Conservation (phyloP, 179 eudicot species). For the Silene vulgaris region DNA sequence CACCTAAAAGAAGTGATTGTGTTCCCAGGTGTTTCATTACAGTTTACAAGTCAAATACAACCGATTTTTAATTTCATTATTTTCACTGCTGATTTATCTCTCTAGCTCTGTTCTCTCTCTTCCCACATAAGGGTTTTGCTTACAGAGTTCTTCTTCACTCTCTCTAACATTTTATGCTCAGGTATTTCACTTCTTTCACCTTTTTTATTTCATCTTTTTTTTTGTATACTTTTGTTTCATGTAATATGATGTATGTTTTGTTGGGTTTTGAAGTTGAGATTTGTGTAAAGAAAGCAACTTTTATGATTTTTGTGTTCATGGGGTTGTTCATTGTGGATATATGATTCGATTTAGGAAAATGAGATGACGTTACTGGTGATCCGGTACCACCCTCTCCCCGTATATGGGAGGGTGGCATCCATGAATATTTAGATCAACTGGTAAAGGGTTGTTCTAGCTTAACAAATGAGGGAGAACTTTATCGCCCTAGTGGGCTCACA, state of each 20-base stretch:
- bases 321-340: neutral
- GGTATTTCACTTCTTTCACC: slow-evolving; percentile 20
- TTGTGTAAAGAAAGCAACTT: neutral
- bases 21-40: slow-evolving; percentile 2
- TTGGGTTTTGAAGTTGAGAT: slow-evolving; percentile 22
- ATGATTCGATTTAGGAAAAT: too few relatives aligned
- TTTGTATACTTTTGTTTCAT: neutral
- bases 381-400: too few relatives aligned
- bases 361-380: too few relatives aligned
- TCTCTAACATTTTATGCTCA: slow-evolving; percentile 20
- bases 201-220: neutral
- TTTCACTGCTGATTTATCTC: neutral
- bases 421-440: too few relatives aligned
- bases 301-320: slow-evolving; percentile 14
- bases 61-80: slow-evolving; percentile 14
- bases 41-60: slow-evolving; percentile 3
- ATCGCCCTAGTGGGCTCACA: too few relatives aligned
- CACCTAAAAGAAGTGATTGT: neutral
- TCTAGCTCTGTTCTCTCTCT: neutral
- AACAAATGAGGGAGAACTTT: too few relatives aligned
- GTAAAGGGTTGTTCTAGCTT: too few relatives aligned
- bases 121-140: slow-evolving; percentile 8
- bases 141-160: neutral
- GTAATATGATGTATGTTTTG: neutral
- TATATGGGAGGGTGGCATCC: too few relatives aligned